Base-by-base conservation (phyloP, 2,329 filamentous ascomycete species). In the Trichoderma oligosporum region DNA sequence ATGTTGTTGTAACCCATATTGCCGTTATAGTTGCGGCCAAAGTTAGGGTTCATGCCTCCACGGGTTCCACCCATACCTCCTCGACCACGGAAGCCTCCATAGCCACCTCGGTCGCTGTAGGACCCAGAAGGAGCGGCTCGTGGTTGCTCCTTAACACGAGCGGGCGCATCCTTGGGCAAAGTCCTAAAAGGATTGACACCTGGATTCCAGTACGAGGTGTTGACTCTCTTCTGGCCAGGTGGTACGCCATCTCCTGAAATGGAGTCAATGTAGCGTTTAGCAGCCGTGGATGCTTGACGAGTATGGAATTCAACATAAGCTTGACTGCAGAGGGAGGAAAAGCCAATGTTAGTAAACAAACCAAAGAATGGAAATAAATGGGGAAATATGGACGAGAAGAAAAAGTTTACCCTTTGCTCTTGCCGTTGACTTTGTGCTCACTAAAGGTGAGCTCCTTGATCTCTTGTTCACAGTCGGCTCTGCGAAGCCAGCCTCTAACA, bases 341-440 rank as follows among this genome's bases (percentile, higher is more conserved):
- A 56, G 24, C 54, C 61, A 66, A 47, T 64, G 60, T 44, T 20
- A 25, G 29, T 27, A n/a, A 45, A 4, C 16, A 12, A 9, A 8
- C 20, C 4, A 39, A 31, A 11, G 7, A n/a, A 18, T 11, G 20
- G 2, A 49, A 4, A 29, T 20, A 6, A 29, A n/a, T n/a, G 27
- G 5, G 9, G 12, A 22, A 5, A 22, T 4, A 33, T 9, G 2
- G 27, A 27, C 4, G 25, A 39, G 20, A 9, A 46, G 18, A 8
- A 2, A 35, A 12, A 14, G 18, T 85, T 62, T 80, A 96, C 92
- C 94, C 93, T 77, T 97, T 97, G 74, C 91, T 96, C 76, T 99
- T 99, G 65, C 94, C 94, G 65, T 99, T 99, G 46, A 97, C 92
- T 71, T 99, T 99, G 74, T 97, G 94, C 71, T 99, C 94, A 67